Evolutionary conservation across 192 early-diverging fungal species (phyloP), one percentile per base, ranked within the genome.

Genomic region (Diversispora epigaea): DNA sequence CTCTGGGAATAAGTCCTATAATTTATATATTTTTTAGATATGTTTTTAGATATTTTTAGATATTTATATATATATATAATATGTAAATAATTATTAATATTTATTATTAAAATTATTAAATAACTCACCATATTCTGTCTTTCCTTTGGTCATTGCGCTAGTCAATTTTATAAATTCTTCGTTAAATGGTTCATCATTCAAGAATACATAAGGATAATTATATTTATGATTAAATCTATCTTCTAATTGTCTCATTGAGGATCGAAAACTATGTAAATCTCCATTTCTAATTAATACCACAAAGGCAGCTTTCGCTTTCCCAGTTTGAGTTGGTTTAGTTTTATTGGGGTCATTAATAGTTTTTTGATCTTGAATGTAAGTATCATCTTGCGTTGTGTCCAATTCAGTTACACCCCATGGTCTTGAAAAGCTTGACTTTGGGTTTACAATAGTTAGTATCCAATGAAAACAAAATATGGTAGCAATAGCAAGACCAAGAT

Each of bases 131-230:
- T 84, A 91, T 7, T 84, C 79, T 57, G 86, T 86, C 63, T 89
- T 77, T 10, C 86, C 89, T 14, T 73, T 85, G 21, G 87, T 87
- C 72, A 91, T 80, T 0, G 82, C 83, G 12, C 81, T 75, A 39
- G 87, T 88, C 22, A 82, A 76, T 40, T 79, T 80, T 73, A 83
- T 84, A 76, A 96, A 96, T 61, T 91, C 82, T 12, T 87, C 82
- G 1, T 85, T 84, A 71, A 96, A 95, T 0, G 86, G 84, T 52
- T 82, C 84, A 22, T 96, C 90, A 81, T 96, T 96, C 54, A 96
- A 79, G 72, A 95, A 94, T 52, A 96, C 89, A 80, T 92, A 96
- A 0, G 93, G 93, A 76, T 96, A 96, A 68, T 91, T 85, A 81
- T 87, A 93, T 62, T 87, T 85, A 54, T 73, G 54, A 77, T 96